Evolutionary conservation across 768 basidiomycete species (phyloP).

Genomic region (Lactarius indigo): DNA sequence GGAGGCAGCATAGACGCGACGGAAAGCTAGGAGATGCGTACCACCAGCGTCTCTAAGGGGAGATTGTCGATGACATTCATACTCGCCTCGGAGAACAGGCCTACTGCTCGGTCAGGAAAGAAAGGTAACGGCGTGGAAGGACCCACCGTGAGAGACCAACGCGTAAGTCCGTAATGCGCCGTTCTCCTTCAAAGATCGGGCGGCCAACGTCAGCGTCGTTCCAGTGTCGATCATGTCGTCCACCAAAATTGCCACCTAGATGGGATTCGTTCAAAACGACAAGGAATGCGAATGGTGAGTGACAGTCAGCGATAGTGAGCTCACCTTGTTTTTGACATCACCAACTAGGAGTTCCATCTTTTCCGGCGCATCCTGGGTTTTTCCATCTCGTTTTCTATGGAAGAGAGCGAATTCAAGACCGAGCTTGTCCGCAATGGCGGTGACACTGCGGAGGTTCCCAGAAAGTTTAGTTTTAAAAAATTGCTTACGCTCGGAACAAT

Average conservation of each 20-base stretch:
- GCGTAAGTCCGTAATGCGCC: constrained; percentile 87
- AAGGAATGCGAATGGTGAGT: neutral
- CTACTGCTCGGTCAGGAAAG: constrained; percentile 36
- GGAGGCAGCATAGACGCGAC: neutral
- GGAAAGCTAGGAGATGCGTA: constrained; percentile 37
- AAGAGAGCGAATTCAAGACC: constrained; percentile 94
- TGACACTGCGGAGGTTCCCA: constrained; percentile 54
- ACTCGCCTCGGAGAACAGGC: constrained; percentile 74
- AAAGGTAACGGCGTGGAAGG: constrained; percentile 11
- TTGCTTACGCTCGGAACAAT: constrained; percentile 2
- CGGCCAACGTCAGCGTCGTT: constrained; percentile 80
- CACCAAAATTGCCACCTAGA: constrained; percentile 85
- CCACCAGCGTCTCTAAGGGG: constrained; percentile 83
- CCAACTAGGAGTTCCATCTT: constrained; percentile 94
- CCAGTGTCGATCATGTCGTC: constrained; percentile 99
- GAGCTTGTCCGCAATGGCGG: constrained; percentile 93
- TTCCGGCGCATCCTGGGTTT: constrained; percentile 60
- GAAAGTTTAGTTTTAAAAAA: neutral
- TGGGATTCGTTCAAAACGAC: constrained; percentile 17
- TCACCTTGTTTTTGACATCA: constrained; percentile 84
- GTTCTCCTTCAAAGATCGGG: constrained; percentile 79
- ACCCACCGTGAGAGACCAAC: constrained; percentile 85
- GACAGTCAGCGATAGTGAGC: constrained; percentile 8
- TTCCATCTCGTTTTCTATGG: constrained; percentile 82
- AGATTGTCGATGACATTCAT: constrained; percentile 64